Evolutionary conservation across 768 basidiomycete genomes (phyloP).

Genomic region (Mycena filopes): DNA sequence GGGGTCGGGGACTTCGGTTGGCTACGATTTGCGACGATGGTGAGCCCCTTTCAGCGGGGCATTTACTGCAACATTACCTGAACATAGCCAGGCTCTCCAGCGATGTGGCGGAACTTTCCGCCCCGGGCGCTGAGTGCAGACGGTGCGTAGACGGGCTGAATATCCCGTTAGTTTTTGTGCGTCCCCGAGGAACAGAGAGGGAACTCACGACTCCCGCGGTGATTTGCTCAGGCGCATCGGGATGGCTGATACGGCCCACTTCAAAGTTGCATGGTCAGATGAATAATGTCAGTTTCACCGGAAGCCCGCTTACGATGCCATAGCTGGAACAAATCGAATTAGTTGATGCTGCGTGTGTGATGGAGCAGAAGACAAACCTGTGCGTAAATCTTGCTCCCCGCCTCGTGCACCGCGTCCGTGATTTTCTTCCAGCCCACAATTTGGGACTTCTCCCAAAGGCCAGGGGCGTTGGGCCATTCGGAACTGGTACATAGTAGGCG

Average conservation of each 20-base stretch:
- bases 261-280: background rate
- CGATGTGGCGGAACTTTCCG: slow-evolving; percentile 38
- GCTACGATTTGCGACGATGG: slow-evolving; percentile 24
- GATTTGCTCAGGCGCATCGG: slow-evolving; percentile 15
- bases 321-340: slow-evolving; percentile 29
- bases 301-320: slow-evolving; percentile 7
- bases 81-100: slow-evolving; percentile 37
- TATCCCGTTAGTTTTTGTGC: background rate
- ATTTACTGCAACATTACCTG: slow-evolving; percentile 27
- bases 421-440: slow-evolving; percentile 45
- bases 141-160: slow-evolving; percentile 27
- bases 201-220: background rate
- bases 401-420: slow-evolving; percentile 45
- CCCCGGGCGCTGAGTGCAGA: slow-evolving; percentile 37
- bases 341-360: background rate
- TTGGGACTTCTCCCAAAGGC: slow-evolving; percentile 30
- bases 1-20: slow-evolving; percentile 44
- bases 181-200: background rate
- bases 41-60: background rate
- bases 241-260: slow-evolving; percentile 20
- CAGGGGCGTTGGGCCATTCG: slow-evolving; percentile 45
- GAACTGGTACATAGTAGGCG: slow-evolving; percentile 31
- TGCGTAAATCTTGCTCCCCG: slow-evolving; percentile 28
- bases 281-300: background rate
- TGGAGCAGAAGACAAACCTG: slow-evolving; percentile 45